These are phyloP conservation scores for Wickerhamiella bombiphila DNA, from an alignment of 805 yeast species.

Conservation along the genomic window DNA sequence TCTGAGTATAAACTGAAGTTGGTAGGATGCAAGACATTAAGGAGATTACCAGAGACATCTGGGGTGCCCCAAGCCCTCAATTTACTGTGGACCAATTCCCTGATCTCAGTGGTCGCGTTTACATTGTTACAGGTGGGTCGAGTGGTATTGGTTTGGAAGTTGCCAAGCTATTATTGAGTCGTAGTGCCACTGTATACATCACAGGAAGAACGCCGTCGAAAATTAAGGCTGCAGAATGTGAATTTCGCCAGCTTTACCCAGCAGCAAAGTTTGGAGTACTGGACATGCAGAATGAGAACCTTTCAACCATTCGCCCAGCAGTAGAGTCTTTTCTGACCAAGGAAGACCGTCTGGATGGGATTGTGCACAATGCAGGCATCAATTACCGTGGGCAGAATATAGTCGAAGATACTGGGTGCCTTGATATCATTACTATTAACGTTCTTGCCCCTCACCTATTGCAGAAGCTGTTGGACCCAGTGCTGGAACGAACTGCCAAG, in stretches of 20 bases:
- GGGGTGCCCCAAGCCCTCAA: slow-evolving; percentile 6
- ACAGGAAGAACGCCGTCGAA: slow-evolving; percentile 28
- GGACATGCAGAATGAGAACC: slow-evolving; percentile 24
- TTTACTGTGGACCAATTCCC: slow-evolving; percentile 18
- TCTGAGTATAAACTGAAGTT: slow-evolving; percentile 3
- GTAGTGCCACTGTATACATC: slow-evolving; percentile 27
- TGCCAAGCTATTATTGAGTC: slow-evolving; percentile 14
- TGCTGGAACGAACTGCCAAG: slow-evolving; percentile 26
- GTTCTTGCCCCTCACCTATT: slow-evolving; percentile 33
- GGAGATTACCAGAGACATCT: slow-evolving; percentile 11
- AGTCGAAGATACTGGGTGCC: slow-evolving; percentile 4
- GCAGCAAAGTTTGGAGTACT: slow-evolving; percentile 10
- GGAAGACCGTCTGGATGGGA: slow-evolving; percentile 24
- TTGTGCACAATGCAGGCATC: slow-evolving; percentile 27
- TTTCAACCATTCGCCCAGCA: slow-evolving; percentile 29
- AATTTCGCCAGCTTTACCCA: slow-evolving; percentile 14
- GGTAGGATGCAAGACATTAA: slow-evolving; percentile 4
- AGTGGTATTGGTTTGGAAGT: slow-evolving; percentile 18
- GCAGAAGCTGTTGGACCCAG: slow-evolving; percentile 23
- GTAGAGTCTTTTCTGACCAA: slow-evolving; percentile 20
- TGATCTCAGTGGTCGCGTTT: slow-evolving; percentile 25
- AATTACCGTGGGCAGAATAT: slow-evolving; percentile 14
- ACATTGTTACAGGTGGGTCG: slow-evolving; percentile 19
- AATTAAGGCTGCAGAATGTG: slow-evolving; percentile 19
- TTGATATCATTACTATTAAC: slow-evolving; percentile 32